Evolutionary conservation across 441 rosid species (phyloP).

Genomic region (Erodium trifolium): DNA sequence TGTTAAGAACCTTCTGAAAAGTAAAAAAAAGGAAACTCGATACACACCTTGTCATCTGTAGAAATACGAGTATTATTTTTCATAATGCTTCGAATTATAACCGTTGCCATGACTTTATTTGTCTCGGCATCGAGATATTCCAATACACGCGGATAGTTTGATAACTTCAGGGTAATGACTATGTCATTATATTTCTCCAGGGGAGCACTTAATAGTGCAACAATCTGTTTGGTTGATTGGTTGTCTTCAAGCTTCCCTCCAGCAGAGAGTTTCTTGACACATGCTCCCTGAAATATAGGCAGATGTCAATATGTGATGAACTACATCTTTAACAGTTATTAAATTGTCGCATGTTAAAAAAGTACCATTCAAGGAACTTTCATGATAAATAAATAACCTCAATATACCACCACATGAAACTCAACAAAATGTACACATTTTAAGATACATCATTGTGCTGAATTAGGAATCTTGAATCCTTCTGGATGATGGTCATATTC

Average conservation of each 20-base stretch:
- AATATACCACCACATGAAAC: too few species aligned
- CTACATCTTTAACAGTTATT: conserved; percentile 5
- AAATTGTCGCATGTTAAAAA: not conserved
- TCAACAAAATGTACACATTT: too few species aligned
- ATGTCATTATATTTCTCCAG: conserved; percentile 90
- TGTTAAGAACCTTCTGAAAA: conserved; percentile 17
- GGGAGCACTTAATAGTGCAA: conserved; percentile 94
- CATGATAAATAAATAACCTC: not conserved
- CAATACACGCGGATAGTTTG: conserved; percentile 75
- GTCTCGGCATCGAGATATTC: conserved; percentile 85
- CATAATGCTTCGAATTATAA: conserved; percentile 90
- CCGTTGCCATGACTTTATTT: conserved; percentile 87
- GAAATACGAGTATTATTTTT: conserved; percentile 73
- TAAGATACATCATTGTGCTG: not conserved
- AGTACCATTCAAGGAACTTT: not conserved
- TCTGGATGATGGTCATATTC: not conserved
- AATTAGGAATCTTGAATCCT: not conserved
- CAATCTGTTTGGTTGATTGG: conserved; percentile 86
- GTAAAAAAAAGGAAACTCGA: not conserved
- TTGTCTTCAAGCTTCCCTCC: conserved; percentile 76
- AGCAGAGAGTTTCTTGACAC: conserved; percentile 67
- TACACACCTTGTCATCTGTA: conserved; percentile 64
- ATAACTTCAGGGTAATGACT: conserved; percentile 78
- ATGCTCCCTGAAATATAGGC: conserved; percentile 65
- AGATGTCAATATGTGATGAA: not conserved